These are phyloP conservation scores for Corylus heterophylla DNA, from an alignment of 306 rosid species.

Conservation along the genomic window DNA sequence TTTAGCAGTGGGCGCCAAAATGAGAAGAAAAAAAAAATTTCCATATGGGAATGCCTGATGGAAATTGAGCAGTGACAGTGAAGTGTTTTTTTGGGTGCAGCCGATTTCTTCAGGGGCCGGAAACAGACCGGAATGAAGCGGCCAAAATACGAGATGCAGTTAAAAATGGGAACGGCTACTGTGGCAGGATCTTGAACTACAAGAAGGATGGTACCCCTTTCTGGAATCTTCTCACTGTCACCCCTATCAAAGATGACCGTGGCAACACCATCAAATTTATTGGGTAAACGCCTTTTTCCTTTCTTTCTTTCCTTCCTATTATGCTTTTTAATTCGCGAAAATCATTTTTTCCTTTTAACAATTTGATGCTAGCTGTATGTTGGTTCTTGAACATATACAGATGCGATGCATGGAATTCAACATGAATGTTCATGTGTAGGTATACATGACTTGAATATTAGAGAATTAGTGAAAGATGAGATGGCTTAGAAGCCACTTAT, in stretches of 20 bases:
- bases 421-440: neutral
- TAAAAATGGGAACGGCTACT: conserved; percentile 66
- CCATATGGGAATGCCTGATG: neutral
- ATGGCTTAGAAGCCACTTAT: neutral
- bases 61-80: neutral
- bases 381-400: neutral
- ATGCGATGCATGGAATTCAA: neutral
- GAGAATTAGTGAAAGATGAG: neutral
- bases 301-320: conserved; percentile 3
- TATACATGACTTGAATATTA: neutral
- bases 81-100: conserved; percentile 48
- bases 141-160: conserved; percentile 73
- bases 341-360: neutral
- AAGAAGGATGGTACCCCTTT: conserved; percentile 89
- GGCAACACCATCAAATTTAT: conserved; percentile 80
- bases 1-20: neutral
- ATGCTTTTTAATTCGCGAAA: conserved; percentile 10
- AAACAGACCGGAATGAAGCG: conserved; percentile 78
- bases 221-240: conserved; percentile 94
- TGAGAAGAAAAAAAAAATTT: neutral
- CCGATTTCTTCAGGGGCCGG: conserved; percentile 97
- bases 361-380: neutral
- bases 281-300: conserved; percentile 52
- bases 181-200: conserved; percentile 88
- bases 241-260: conserved; percentile 73